phyloP scores from a whole-genome alignment of 805 yeast species.

The Sugiyamaella floridensis region DNA sequence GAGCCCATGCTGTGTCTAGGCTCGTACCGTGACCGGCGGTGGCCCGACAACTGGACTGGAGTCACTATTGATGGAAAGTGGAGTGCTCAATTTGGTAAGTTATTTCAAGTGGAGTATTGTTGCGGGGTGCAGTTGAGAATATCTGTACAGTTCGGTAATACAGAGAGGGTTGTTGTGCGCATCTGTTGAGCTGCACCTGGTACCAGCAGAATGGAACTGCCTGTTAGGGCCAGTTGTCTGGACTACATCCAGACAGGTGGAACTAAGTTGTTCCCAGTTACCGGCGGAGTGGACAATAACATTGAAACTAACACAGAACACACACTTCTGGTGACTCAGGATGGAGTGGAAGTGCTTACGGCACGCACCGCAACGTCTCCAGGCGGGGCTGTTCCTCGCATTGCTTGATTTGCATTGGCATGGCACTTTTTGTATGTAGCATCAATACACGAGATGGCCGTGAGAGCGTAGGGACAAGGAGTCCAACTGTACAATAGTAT shows the following conservation, averaged over 20 bases:
- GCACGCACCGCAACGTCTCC: constrained; percentile 77
- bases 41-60: constrained; percentile 99
- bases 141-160: no score
- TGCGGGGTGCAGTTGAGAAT: neutral
- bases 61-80: constrained; percentile 76
- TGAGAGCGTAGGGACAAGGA: neutral
- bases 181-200: no score
- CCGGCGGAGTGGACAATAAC: neutral
- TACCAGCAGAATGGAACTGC: no score
- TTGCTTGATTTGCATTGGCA: neutral
- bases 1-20: constrained; percentile 97
- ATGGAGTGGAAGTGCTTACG: constrained; percentile 84
- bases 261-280: no score
- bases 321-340: constrained; percentile 84
- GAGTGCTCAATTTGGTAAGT: constrained; percentile 76
- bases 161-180: no score
- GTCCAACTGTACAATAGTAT: no score
- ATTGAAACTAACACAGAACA: constrained; percentile 43
- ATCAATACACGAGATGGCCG: neutral
- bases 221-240: no score
- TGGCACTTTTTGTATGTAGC: neutral
- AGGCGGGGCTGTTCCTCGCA: constrained; percentile 52
- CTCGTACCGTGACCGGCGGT: constrained; percentile 64
- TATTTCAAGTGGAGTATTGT: neutral
- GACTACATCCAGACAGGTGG: no score